These are phyloP conservation scores for Pezicula carpinea DNA, from an alignment of 2,329 filamentous ascomycete species.

Conservation along the genomic window DNA sequence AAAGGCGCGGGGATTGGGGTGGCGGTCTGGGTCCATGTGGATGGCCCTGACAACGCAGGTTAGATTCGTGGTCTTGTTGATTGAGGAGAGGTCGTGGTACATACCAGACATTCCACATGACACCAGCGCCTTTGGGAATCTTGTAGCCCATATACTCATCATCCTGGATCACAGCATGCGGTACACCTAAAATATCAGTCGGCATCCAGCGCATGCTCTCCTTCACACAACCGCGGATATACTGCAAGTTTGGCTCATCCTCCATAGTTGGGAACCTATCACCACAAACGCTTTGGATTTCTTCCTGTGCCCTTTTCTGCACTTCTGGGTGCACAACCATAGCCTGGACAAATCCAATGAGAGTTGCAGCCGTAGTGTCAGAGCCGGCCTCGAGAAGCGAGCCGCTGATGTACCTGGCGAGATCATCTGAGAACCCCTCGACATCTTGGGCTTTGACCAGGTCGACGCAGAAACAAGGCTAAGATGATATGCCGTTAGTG, in stretches of 20 bases:
- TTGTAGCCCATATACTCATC: constrained; percentile 39
- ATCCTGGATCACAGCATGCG: constrained; percentile 35
- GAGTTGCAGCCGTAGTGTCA: constrained; percentile 33
- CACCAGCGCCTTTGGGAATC: constrained; percentile 40
- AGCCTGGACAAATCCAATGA: constrained; percentile 36
- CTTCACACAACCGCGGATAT: constrained; percentile 38
- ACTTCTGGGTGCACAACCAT: constrained; percentile 32
- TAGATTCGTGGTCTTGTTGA: too few species aligned
- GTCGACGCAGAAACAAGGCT: constrained; percentile 12
- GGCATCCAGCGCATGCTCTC: constrained; percentile 28
- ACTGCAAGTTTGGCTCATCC: constrained; percentile 35
- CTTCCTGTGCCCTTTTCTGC: constrained; percentile 38
- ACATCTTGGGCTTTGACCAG: constrained; percentile 4
- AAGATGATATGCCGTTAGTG: too few species aligned
- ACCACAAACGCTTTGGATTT: constrained; percentile 38
- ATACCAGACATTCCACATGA: constrained; percentile 33
- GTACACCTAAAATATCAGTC: constrained; percentile 30
- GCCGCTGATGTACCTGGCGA: constrained; percentile 13
- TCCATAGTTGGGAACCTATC: constrained; percentile 32
- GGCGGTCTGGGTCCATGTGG: constrained; percentile 39
- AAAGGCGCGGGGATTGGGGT: constrained; percentile 37
- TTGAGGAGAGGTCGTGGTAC: too few species aligned
- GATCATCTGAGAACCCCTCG: constrained; percentile 2
- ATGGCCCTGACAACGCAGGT: constrained; percentile 27
- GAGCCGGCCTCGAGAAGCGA: constrained; percentile 30